Conservation (phyloP, 345 rosid species). For the Murraya paniculata region DNA sequence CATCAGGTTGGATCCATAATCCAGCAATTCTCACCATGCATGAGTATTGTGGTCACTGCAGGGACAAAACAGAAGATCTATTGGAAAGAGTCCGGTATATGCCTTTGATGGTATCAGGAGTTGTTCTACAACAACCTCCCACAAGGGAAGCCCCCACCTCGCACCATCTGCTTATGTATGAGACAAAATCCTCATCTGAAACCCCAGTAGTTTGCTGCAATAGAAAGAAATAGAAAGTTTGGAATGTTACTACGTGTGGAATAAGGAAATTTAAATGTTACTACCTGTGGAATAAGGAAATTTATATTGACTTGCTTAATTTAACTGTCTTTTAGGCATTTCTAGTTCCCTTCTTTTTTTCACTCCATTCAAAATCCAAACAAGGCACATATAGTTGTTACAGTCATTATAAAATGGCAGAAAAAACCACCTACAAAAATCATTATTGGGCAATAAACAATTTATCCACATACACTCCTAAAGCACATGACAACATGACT, state of each 20-base stretch:
- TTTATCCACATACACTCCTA: background rate
- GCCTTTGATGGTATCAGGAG: slow-evolving; percentile 64
- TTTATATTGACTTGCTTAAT: background rate
- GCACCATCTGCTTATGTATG: slow-evolving; percentile 63
- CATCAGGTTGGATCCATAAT: slow-evolving; percentile 1
- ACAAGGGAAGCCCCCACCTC: slow-evolving; percentile 65
- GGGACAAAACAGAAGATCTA: slow-evolving; percentile 25
- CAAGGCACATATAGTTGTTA: background rate
- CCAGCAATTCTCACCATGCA: background rate
- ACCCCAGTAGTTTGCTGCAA: slow-evolving; percentile 76
- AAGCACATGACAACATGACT: background rate
- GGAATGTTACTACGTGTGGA: background rate
- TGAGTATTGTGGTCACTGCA: background rate
- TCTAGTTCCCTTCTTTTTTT: background rate
- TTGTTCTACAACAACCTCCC: slow-evolving; percentile 73
- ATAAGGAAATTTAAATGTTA: background rate
- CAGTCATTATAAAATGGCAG: background rate
- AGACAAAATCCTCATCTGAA: slow-evolving; percentile 66
- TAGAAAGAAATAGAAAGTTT: background rate
- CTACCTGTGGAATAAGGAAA: no score
- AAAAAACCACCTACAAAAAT: background rate
- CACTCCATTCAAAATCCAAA: background rate
- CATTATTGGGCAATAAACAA: background rate
- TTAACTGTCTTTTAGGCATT: background rate
- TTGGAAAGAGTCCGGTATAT: slow-evolving; percentile 41